Evolutionary conservation across 768 basidiomycete genomes (phyloP), one percentile per base, ranked within the genome.

Genomic region (Cubamyces lactineus): DNA sequence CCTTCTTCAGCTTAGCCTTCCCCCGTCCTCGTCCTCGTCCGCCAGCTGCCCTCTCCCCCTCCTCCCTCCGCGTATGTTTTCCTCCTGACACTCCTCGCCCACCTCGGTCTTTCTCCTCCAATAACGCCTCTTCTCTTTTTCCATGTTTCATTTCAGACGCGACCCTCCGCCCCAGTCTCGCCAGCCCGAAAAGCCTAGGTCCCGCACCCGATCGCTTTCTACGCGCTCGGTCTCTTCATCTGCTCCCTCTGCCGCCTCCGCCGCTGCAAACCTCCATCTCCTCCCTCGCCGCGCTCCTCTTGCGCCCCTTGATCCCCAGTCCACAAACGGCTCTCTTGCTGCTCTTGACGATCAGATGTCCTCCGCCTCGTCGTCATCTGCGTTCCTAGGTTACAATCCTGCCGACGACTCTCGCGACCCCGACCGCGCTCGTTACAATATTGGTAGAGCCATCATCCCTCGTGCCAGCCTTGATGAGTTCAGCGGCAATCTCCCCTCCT

Each of bases 231-330:
- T 50, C 50, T 52, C 63, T 42, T 24, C 56, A 30, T 38, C 53
- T 41, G 47, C 61, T 34, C 6, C 34, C 30, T 11, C 53, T 48
- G 21, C 62, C 24, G 40, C 61, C 52, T 38, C 65, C 30, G 45
- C 62, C 55, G 23, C 62, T 50, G 53, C 43, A 43, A 55, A 41
- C 59, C 26, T 28, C 59, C 50, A 53, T 16, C 54, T 57, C 53
- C 50, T 55, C 57, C 51, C 60, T 34, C 69, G 62, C 54, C 66
- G 72, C 45, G 63, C 69, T 23, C 71, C 72, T 15, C 66, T 73
- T 41, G 67, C 70, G 8, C 66, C 70, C 17, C 63, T 73, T 30
- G 68, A 73, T 57, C 67, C 70, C 19, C 72, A 73, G 62, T 57
- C 65, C 21, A 59, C 71, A 8, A 61, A 64, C 66, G 50, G 39